These are phyloP conservation scores for Macrolepiota dolichaula DNA, from an alignment of 768 basidiomycete genomes.

Conservation along the genomic window DNA sequence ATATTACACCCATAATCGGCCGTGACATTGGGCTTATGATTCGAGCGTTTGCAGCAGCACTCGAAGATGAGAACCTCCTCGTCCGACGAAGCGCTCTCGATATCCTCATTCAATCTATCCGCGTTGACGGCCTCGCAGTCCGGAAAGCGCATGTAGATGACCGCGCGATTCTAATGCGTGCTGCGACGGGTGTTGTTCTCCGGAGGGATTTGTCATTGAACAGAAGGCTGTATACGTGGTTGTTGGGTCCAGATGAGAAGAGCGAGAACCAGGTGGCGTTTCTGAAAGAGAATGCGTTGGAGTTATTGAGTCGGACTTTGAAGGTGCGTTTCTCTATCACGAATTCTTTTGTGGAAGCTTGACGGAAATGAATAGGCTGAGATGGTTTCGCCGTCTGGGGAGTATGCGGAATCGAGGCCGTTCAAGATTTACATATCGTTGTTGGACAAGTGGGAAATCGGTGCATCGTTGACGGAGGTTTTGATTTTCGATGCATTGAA, in stretches of 20 bases:
- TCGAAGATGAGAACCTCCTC: constrained; percentile 93
- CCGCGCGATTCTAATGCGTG: constrained; percentile 77
- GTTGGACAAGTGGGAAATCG: constrained; percentile 97
- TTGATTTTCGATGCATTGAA: constrained; percentile 79
- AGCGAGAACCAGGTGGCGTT: constrained; percentile 72
- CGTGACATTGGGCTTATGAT: constrained; percentile 92
- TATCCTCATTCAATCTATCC: constrained; percentile 73
- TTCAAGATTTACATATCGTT: constrained; percentile 96
- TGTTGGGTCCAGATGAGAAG: constrained; percentile 80
- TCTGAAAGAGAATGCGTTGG: constrained; percentile 67
- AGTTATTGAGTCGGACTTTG: constrained; percentile 65
- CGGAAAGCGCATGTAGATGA: constrained; percentile 71
- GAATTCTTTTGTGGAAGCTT: neutral
- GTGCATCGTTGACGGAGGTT: constrained; percentile 71
- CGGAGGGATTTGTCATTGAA: constrained; percentile 91
- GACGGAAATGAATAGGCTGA: constrained; percentile 47
- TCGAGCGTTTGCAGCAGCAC: constrained; percentile 82
- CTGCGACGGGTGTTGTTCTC: constrained; percentile 85
- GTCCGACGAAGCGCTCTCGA: constrained; percentile 87
- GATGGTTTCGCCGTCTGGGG: constrained; percentile 68
- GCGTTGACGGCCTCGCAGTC: constrained; percentile 68
- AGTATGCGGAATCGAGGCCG: constrained; percentile 77
- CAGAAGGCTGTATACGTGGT: constrained; percentile 89
- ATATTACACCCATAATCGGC: constrained; percentile 70
- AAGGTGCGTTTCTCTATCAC: constrained; percentile 38